Evolutionary conservation across 2,329 filamentous ascomycete genomes (phyloP), one percentile per base, ranked within the genome.

Genomic region (Aspergillus sp.): DNA sequence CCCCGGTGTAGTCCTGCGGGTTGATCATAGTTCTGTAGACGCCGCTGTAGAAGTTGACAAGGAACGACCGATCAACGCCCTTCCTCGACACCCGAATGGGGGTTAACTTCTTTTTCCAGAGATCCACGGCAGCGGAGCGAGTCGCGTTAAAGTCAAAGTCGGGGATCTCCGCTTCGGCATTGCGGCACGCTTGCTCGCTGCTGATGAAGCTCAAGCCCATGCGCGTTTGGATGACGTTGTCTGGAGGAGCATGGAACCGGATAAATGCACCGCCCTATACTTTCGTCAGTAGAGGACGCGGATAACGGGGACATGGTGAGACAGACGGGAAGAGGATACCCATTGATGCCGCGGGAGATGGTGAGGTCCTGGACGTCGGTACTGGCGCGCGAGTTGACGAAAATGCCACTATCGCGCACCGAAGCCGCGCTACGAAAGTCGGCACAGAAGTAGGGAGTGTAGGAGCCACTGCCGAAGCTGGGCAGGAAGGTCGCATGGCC

Each of bases 131-230:
- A 7, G 76, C 74, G 1, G 67, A 63, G 3, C 74, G 75, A 1
- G 82, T 77, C 3, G 64, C 64, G 0, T 82, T 72, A 55, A 90
- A 88, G 61, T 87, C 79, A 47, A 83, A 88, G 13, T 79, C 71
- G 0, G 86, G 82, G 2, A 90, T 86, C 62, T 91, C 88, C 0
- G 64, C 69, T 65, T 89, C 85, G 0, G 85, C 87, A 63, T 85
- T 87, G 1, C 75, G 67, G 59, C 88, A 91, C 1, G 88, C 88
- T 66, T 86, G 80, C 1, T 80, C 76, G 2, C 74, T 71, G 64
- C 84, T 87, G 64, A 90, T 84, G 68, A 88, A 87, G 59, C 86
- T 89, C 9, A 88, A 69, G 0, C 86, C 87, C 6, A 88, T 83
- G 32, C 88, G 80, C n/a, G 81, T 85, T 9, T 80, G 70, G 11